These are phyloP conservation scores for Nakazawaea ernobii DNA, from an alignment of 805 yeast genomes.

Conservation along the genomic window DNA sequence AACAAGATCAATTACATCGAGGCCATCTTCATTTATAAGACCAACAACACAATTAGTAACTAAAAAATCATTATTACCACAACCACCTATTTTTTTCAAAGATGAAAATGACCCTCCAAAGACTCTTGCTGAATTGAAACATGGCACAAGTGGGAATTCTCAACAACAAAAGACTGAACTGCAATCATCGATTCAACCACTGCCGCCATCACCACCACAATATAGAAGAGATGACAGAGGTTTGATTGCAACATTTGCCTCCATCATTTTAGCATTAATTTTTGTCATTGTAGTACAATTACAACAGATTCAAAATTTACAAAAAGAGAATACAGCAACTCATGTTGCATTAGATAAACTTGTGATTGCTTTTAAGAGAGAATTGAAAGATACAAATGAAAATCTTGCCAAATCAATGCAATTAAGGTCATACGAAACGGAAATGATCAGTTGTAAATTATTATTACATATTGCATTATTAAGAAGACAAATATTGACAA, in stretches of 20 bases:
- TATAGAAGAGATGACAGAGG: no score
- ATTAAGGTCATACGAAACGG: no score
- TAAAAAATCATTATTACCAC: background rate
- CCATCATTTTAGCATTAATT: no score
- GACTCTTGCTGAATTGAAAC: constrained; percentile 20
- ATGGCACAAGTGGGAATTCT: no score
- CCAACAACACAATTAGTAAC: no score
- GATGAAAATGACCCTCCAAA: constrained; percentile 23
- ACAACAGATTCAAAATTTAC: background rate
- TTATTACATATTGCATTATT: no score
- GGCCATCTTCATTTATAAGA: no score
- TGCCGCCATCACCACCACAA: background rate
- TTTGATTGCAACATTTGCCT: no score
- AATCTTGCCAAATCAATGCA: constrained; percentile 25
- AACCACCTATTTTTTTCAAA: constrained; percentile 19
- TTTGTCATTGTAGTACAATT: background rate
- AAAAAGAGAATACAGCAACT: background rate
- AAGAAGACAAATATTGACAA: background rate
- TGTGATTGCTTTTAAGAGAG: constrained; percentile 29
- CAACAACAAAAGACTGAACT: background rate
- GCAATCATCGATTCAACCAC: no score
- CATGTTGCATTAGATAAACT: constrained; percentile 12
- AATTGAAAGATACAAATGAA: constrained; percentile 46
- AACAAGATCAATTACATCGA: no score
- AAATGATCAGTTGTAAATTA: no score